phyloP scores from a whole-genome alignment of 768 basidiomycete genomes.

The Leucosporidium yakuticum region DNA sequence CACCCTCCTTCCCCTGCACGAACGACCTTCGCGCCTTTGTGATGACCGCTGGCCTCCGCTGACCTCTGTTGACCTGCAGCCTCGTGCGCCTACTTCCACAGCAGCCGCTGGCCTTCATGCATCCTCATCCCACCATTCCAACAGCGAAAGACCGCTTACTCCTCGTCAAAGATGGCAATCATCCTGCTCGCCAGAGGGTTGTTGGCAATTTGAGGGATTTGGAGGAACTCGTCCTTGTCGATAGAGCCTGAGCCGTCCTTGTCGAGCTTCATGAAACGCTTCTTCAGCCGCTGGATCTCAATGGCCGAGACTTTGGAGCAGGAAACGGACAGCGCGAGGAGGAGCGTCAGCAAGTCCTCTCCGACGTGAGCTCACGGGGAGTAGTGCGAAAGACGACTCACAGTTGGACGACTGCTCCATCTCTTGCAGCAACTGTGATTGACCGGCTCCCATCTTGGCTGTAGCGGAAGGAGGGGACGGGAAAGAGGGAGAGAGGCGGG shows the following conservation, averaged over 20 bases:
- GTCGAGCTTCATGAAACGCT: conserved; percentile 99
- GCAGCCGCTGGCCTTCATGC: background rate
- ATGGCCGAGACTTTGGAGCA: conserved; percentile 70
- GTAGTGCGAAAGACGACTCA: conserved; percentile 49
- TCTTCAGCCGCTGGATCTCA: conserved; percentile 92
- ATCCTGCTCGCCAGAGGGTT: conserved; percentile 93
- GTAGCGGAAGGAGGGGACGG: conserved; percentile 6
- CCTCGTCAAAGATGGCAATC: conserved; percentile 99
- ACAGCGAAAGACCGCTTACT: conserved; percentile 56
- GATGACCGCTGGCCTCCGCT: no score
- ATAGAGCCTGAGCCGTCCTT: conserved; percentile 96
- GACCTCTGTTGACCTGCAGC: background rate
- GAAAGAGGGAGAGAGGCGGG: background rate
- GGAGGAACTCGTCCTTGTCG: conserved; percentile 96
- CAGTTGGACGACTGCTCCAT: conserved; percentile 97
- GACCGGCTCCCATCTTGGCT: conserved; percentile 46
- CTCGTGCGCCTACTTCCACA: background rate
- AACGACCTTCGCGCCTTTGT: no score
- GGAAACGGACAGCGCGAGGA: background rate
- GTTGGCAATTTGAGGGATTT: conserved; percentile 97
- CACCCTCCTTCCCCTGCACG: background rate
- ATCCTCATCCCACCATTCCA: background rate
- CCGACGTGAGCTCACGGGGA: background rate
- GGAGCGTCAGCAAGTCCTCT: background rate
- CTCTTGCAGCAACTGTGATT: conserved; percentile 93